These are phyloP conservation scores for Periglandula ipomoeae DNA, from an alignment of 2,329 filamentous ascomycete species.

Conservation along the genomic window DNA sequence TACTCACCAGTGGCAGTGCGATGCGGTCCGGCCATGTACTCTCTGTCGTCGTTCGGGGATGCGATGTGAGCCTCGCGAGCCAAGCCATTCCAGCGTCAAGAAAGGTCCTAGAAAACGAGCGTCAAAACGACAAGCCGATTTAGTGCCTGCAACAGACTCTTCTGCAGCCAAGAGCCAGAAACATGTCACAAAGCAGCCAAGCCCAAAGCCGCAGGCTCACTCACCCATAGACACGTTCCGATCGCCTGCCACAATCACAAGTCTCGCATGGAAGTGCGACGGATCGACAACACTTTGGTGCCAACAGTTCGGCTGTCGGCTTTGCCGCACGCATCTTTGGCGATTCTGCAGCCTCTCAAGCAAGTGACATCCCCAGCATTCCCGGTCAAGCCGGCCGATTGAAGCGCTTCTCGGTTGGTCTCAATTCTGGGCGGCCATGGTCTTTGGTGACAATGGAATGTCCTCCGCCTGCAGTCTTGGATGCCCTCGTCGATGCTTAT, in stretches of 20 bases:
- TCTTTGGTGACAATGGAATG: conserved; percentile 5
- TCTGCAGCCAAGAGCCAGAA: background rate
- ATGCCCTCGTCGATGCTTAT: conserved; percentile 9
- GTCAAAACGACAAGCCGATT: background rate
- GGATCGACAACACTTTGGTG: conserved; percentile 3
- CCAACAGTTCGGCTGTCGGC: conserved; percentile 4
- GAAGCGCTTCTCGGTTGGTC: background rate
- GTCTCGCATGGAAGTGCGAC: background rate
- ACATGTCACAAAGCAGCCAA: background rate
- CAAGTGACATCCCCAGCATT: conserved; percentile 4
- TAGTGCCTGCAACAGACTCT: background rate
- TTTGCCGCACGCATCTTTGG: conserved; percentile 6
- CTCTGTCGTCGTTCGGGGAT: conserved; percentile 5
- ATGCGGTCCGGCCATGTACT: conserved; percentile 3
- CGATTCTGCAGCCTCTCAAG: background rate
- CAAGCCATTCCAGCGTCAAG: background rate
- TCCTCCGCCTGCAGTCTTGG: background rate
- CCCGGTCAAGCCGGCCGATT: conserved; percentile 2
- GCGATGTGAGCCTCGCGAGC: conserved; percentile 3
- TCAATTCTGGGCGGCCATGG: background rate
- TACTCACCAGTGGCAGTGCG: conserved; percentile 2
- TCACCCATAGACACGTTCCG: background rate
- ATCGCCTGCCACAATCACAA: background rate
- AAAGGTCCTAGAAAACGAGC: background rate
- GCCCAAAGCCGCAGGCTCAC: background rate